A percentile compares a stretch with the other conserved stretches of the same genome.
Conservation (phyloP, 1,139 yeast genomes). For the Saccharomyces pastorianus region DNA sequence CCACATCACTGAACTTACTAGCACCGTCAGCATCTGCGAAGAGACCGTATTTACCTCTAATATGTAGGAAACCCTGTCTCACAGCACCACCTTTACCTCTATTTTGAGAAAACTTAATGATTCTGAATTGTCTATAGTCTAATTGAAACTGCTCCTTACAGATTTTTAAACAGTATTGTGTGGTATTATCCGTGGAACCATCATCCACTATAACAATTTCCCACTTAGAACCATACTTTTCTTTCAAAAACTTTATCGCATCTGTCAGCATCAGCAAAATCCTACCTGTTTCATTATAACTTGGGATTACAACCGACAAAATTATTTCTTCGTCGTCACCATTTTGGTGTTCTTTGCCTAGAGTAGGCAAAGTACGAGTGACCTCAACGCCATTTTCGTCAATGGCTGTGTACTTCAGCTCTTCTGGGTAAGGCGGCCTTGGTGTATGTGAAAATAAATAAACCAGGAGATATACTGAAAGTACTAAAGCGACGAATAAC, state of each 20-base stretch:
- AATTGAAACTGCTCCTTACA: slow-evolving; percentile 45
- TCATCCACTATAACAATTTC: slow-evolving; percentile 88
- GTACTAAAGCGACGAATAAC: slow-evolving; percentile 5
- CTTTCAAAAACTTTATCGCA: slow-evolving; percentile 49
- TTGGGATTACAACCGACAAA: slow-evolving; percentile 78
- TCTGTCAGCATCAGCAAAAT: slow-evolving; percentile 73
- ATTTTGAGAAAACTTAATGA: slow-evolving; percentile 58
- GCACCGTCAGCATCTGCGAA: slow-evolving; percentile 99
- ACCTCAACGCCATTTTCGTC: slow-evolving; percentile 23
- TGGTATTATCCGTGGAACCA: slow-evolving; percentile 79
- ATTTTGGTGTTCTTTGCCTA: slow-evolving; percentile 16
- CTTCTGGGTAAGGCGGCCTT: slow-evolving; percentile 44
- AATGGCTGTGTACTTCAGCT: slow-evolving; percentile 41
- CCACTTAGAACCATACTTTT: slow-evolving; percentile 35
- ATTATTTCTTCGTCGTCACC: slow-evolving; percentile 31
- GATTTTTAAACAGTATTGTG: slow-evolving; percentile 58
- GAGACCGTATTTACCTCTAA: slow-evolving; percentile 63
- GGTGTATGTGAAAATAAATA: slow-evolving; percentile 56
- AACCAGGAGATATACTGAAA: slow-evolving; percentile 37
- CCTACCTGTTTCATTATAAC: slow-evolving; percentile 77
- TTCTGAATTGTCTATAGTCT: slow-evolving; percentile 55
- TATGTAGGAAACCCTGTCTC: slow-evolving; percentile 77
- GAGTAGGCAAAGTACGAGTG: slow-evolving; percentile 17
- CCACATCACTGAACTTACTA: slow-evolving; percentile 65
- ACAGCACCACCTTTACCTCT: slow-evolving; percentile 99